These are phyloP conservation scores for Anthostomella pinea DNA, from an alignment of 2,329 filamentous ascomycete species.

Conservation along the genomic window DNA sequence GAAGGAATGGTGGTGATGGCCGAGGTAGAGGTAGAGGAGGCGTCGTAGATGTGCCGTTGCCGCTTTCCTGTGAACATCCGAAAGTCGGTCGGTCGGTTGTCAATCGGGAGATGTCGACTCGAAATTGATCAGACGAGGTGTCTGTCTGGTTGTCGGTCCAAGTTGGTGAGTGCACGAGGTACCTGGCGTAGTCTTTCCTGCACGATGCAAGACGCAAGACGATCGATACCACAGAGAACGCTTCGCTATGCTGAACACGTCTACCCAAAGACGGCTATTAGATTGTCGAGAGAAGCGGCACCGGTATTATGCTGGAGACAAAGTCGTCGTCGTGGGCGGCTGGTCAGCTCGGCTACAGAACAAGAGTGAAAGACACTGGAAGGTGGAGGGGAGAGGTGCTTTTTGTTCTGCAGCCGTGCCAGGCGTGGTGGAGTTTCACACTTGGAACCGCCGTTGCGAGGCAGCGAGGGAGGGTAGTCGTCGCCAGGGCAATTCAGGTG, in stretches of 20 bases:
- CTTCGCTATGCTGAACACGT: slow-evolving; percentile 23
- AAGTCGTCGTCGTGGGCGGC: slow-evolving; percentile 23
- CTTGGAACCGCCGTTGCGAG: slow-evolving; percentile 24
- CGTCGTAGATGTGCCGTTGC: slow-evolving; percentile 11
- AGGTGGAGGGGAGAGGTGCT: slow-evolving; percentile 25
- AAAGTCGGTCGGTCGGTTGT: slow-evolving; percentile 16
- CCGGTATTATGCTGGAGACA: slow-evolving; percentile 18
- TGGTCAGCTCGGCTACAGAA: slow-evolving; percentile 23
- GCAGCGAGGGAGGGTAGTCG: slow-evolving; percentile 22
- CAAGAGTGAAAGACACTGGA: slow-evolving; percentile 16
- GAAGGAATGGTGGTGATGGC: too few relatives aligned
- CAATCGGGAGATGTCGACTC: too few relatives aligned
- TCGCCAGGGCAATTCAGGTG: slow-evolving; percentile 28
- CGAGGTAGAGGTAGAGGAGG: too few relatives aligned
- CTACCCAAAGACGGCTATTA: slow-evolving; percentile 14
- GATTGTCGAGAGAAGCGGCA: slow-evolving; percentile 23
- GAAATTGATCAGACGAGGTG: too few relatives aligned
- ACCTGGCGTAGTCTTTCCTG: too few relatives aligned
- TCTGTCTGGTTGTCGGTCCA: too few relatives aligned
- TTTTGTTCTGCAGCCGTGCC: slow-evolving; percentile 27
- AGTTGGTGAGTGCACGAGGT: too few relatives aligned
- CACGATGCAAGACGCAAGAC: too few relatives aligned
- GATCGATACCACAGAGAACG: slow-evolving; percentile 13
- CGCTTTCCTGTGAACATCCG: slow-evolving; percentile 21
- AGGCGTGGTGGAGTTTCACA: slow-evolving; percentile 25